These are phyloP conservation scores for Fimicolochytrium jonesii DNA, from an alignment of 192 early-diverging fungal species.

Conservation along the genomic window DNA sequence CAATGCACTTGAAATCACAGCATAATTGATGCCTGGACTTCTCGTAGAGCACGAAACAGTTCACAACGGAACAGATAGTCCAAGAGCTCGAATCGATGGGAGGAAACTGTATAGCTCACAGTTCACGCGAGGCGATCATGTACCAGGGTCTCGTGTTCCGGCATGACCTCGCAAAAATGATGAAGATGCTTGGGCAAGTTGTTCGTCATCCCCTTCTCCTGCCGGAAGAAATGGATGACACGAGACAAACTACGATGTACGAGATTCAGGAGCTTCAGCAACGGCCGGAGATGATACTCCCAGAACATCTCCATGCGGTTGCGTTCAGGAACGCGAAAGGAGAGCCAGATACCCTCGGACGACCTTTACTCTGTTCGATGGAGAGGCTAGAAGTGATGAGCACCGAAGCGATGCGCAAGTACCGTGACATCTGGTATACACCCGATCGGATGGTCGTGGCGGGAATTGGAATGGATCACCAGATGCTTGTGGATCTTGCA, in stretches of 20 bases:
- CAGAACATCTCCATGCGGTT: constrained; percentile 80
- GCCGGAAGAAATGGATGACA: constrained; percentile 77
- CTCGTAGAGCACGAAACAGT: constrained; percentile 60
- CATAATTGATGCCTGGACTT: too few species aligned
- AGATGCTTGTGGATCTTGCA: constrained; percentile 67
- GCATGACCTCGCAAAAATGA: constrained; percentile 69
- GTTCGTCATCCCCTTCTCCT: constrained; percentile 70
- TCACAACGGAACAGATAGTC: constrained; percentile 66
- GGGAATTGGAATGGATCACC: constrained; percentile 81
- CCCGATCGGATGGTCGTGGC: constrained; percentile 91
- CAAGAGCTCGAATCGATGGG: constrained; percentile 80
- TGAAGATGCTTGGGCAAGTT: constrained; percentile 74
- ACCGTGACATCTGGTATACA: constrained; percentile 77
- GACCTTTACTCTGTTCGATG: constrained; percentile 69
- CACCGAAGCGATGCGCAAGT: constrained; percentile 62
- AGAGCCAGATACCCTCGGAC: constrained; percentile 53
- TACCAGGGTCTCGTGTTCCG: constrained; percentile 91
- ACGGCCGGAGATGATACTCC: constrained; percentile 80
- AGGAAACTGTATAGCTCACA: constrained; percentile 84
- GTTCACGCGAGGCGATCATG: constrained; percentile 90
- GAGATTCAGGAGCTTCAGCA: constrained; percentile 85
- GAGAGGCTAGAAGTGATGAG: constrained; percentile 65
- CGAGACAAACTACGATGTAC: constrained; percentile 70
- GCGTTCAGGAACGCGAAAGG: constrained; percentile 49
- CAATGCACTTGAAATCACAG: not conserved